Evolutionary conservation across 139 green algal species (phyloP).

Genomic region (Nannochloris sp.): DNA sequence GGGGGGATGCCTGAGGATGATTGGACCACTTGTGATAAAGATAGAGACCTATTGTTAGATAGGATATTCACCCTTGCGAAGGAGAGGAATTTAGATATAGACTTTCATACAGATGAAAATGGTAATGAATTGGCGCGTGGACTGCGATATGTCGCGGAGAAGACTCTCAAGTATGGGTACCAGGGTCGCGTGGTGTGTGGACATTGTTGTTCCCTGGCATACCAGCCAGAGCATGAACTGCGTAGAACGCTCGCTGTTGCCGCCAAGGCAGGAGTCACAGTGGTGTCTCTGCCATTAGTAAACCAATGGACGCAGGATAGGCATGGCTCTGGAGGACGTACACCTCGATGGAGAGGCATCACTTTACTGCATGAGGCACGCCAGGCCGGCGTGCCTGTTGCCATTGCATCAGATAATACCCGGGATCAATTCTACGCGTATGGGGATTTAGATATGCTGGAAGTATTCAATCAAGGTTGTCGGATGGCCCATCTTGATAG

Average conservation of each 20-base stretch:
- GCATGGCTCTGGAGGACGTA: constrained; percentile 20
- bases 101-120: constrained; percentile 74
- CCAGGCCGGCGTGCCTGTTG: constrained; percentile 37
- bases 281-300: constrained; percentile 58
- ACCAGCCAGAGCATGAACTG: constrained; percentile 35
- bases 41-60: constrained; percentile 52
- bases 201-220: constrained; percentile 60
- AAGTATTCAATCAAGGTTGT: constrained; percentile 55
- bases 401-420: constrained; percentile 61
- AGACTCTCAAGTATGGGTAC: constrained; percentile 48
- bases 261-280: constrained; percentile 34
- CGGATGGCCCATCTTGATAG: constrained; percentile 58
- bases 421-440: constrained; percentile 71
- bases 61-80: constrained; percentile 55
- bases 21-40: constrained; percentile 56
- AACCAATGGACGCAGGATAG: constrained; percentile 66
- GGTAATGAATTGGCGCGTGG: constrained; percentile 52
- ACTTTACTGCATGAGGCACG: constrained; percentile 50
- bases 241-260: constrained; percentile 24
- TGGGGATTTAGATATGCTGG: constrained; percentile 67
- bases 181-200: constrained; percentile 58
- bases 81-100: constrained; percentile 49
- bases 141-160: constrained; percentile 49
- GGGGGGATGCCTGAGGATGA: constrained; percentile 48
- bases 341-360: constrained; percentile 53